These are phyloP conservation scores for Vinca minor DNA, from an alignment of 257 asterid genomes.

Conservation along the genomic window DNA sequence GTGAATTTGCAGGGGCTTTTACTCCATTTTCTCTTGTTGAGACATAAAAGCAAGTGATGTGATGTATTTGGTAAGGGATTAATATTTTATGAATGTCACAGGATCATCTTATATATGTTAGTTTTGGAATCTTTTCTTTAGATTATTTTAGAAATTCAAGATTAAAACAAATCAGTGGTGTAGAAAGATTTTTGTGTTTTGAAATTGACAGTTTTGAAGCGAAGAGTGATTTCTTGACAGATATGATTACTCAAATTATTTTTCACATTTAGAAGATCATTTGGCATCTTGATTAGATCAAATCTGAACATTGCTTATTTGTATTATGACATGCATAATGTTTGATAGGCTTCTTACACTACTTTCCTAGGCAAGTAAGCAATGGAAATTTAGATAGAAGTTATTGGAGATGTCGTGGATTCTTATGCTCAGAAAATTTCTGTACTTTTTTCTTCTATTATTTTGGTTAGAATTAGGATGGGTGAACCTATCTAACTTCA, in stretches of 20 bases:
- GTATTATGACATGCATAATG: neutral
- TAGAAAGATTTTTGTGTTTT: neutral
- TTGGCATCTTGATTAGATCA: neutral
- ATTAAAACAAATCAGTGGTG: neutral
- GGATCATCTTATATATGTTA: neutral
- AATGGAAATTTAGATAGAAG: neutral
- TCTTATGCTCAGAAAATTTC: neutral
- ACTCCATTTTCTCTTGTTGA: neutral
- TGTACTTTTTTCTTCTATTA: neutral
- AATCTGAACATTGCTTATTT: neutral
- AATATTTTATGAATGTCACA: neutral
- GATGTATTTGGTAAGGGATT: neutral
- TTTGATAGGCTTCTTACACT: neutral
- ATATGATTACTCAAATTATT: neutral
- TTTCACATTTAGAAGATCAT: neutral
- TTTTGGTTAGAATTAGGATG: neutral
- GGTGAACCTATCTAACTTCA: too few relatives aligned
- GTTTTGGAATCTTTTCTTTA: neutral
- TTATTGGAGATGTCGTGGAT: neutral
- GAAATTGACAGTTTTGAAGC: neutral
- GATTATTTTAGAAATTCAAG: constrained; percentile 1
- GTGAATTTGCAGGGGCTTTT: neutral
- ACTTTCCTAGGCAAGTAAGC: neutral
- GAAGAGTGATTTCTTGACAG: neutral
- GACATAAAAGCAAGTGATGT: constrained; percentile 1